Conservation (phyloP, 192 early-diverging fungal species). For the Neocallimastix lanati region DNA sequence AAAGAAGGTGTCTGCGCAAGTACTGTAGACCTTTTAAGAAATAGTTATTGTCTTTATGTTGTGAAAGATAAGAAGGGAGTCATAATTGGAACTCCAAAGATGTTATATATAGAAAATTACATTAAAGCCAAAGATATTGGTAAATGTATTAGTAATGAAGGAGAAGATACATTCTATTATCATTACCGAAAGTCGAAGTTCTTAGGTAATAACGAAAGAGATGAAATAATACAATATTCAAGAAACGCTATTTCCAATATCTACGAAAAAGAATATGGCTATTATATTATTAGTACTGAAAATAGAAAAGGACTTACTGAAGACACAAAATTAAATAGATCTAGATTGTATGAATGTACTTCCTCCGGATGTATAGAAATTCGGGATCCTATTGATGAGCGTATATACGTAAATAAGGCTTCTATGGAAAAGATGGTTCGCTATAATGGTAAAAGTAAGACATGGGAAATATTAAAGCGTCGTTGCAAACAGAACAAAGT, state of each 20-base stretch:
- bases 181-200: background rate
- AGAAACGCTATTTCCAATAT: background rate
- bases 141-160: background rate
- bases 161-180: background rate
- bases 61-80: background rate
- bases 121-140: background rate
- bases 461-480: background rate
- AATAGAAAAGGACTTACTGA: background rate
- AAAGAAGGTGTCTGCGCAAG: background rate
- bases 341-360: background rate
- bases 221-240: background rate
- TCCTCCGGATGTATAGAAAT: background rate
- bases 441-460: background rate
- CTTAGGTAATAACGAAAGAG: background rate
- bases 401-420: background rate
- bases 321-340: background rate
- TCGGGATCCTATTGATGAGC: background rate
- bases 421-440: background rate
- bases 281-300: background rate
- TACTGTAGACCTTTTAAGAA: background rate
- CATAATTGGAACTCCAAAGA: too few species aligned
- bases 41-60: background rate
- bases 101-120: background rate
- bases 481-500: background rate
- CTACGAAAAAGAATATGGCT: background rate